A percentile compares a stretch with the other conserved stretches of the same genome.
Evolutionary conservation across 371 early-diverging fungal species (phyloP).

Genomic region (Capillidium rhysosporum): DNA sequence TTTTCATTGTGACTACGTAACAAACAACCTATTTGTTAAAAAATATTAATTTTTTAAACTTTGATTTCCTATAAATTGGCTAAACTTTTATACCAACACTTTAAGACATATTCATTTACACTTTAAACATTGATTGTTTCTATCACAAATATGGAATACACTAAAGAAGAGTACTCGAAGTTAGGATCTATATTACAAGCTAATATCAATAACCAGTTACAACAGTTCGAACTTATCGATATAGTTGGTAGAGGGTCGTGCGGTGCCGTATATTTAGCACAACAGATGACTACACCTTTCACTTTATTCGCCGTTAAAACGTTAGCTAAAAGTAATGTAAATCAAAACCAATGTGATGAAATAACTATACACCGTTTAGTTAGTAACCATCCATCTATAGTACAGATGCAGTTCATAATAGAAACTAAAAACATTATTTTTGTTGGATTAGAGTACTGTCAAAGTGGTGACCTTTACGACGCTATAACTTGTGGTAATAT

Average conservation of each 20-base stretch:
- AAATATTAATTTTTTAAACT: too few species aligned
- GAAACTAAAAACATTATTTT: conserved; percentile 22
- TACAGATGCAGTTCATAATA: conserved; percentile 27
- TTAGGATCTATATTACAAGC: neutral
- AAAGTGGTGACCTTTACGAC: conserved; percentile 30
- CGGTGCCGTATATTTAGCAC: conserved; percentile 5
- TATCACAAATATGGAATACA: conserved; percentile 3
- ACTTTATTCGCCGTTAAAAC: conserved; percentile 2
- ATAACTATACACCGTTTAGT: neutral
- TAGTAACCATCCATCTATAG: conserved; percentile 37
- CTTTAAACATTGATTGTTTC: too few species aligned
- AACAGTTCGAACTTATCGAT: conserved; percentile 5
- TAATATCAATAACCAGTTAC: neutral
- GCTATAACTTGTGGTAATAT: conserved; percentile 16
- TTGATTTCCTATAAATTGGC: too few species aligned
- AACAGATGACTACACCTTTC: neutral
- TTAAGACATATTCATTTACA: too few species aligned
- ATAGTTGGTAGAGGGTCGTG: conserved; percentile 4
- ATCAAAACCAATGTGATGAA: conserved; percentile 2
- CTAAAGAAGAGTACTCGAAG: conserved; percentile 5
- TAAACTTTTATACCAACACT: too few species aligned
- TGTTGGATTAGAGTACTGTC: conserved; percentile 32
- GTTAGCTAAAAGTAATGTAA: conserved; percentile 1
- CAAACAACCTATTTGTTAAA: too few species aligned
- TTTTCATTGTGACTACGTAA: too few species aligned